Conservation (phyloP, 2,329 filamentous ascomycete genomes). For the Colletotrichum spaethianum region DNA sequence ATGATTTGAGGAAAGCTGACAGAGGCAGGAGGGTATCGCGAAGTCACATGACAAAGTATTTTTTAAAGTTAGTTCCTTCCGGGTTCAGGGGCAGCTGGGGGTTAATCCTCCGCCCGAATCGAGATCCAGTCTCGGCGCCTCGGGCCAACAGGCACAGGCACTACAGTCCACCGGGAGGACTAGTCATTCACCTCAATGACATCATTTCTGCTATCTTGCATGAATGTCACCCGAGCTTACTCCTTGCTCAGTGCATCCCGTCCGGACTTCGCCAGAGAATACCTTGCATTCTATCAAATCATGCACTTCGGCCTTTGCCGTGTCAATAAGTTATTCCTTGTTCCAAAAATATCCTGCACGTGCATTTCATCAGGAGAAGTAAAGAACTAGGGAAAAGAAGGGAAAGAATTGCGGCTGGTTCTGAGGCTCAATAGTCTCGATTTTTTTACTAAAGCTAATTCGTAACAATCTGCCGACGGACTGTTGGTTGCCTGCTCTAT, state of each 20-base stretch:
- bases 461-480: constrained; percentile 42
- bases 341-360: constrained; percentile 19
- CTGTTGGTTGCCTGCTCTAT: constrained; percentile 35
- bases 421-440: constrained; percentile 12
- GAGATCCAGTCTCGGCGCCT: constrained; percentile 24
- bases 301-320: background rate
- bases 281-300: constrained; percentile 15
- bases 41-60: constrained; percentile 28
- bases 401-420: background rate
- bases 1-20: background rate
- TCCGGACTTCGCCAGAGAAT: background rate
- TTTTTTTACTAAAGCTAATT: constrained; percentile 34
- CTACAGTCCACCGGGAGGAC: constrained; percentile 2
- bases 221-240: constrained; percentile 9
- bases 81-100: constrained; percentile 9
- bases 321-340: constrained; percentile 10
- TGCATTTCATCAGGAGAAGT: background rate
- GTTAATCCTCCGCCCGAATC: constrained; percentile 25
- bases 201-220: constrained; percentile 28
- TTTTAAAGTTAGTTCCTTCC: background rate
- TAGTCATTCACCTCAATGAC: constrained; percentile 34
- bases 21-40: background rate
- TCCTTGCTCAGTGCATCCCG: background rate
- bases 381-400: background rate
- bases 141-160: constrained; percentile 11